A percentile compares a stretch with the other conserved stretches of the same genome.
phyloP scores from a whole-genome alignment of 1,139 yeast genomes.

The Suhomyces bokatorum region DNA sequence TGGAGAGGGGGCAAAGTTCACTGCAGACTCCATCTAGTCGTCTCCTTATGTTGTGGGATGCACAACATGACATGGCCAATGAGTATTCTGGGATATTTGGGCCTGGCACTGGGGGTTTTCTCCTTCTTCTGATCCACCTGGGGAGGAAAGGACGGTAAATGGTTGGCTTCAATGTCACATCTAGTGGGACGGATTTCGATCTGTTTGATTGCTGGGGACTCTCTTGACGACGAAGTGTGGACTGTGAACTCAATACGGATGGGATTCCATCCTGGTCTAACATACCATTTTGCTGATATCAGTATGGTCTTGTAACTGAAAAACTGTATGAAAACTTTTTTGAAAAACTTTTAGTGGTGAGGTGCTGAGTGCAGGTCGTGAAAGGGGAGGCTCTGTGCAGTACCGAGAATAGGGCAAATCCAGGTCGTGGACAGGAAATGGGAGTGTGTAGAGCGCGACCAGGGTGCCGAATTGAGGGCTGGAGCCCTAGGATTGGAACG shows the following conservation, averaged over 20 bases:
- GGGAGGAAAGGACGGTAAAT: too few species aligned
- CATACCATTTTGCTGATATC: conserved; percentile 37
- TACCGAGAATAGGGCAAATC: background rate
- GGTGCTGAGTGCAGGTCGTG: conserved; percentile 8
- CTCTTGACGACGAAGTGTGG: background rate
- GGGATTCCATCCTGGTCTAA: conserved; percentile 10
- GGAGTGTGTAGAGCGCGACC: conserved; percentile 3
- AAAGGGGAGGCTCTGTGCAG: conserved; percentile 6
- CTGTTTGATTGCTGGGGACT: background rate
- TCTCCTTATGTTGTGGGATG: too few species aligned
- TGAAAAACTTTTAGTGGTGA: conserved; percentile 13
- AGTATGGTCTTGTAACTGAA: conserved; percentile 12
- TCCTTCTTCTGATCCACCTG: too few species aligned
- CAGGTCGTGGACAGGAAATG: background rate
- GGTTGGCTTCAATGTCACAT: too few species aligned
- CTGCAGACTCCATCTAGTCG: background rate
- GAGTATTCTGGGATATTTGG: too few species aligned
- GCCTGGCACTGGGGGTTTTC: too few species aligned
- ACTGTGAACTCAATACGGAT: conserved; percentile 1
- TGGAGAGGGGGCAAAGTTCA: background rate
- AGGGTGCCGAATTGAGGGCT: conserved; percentile 2
- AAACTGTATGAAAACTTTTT: conserved; percentile 13
- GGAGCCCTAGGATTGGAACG: conserved; percentile 2
- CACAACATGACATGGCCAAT: too few species aligned
- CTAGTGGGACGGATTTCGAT: background rate